Evolutionary conservation across 202 grass and related monocot genomes (phyloP).

Genomic region (Miscanthus sacchariflorus): DNA sequence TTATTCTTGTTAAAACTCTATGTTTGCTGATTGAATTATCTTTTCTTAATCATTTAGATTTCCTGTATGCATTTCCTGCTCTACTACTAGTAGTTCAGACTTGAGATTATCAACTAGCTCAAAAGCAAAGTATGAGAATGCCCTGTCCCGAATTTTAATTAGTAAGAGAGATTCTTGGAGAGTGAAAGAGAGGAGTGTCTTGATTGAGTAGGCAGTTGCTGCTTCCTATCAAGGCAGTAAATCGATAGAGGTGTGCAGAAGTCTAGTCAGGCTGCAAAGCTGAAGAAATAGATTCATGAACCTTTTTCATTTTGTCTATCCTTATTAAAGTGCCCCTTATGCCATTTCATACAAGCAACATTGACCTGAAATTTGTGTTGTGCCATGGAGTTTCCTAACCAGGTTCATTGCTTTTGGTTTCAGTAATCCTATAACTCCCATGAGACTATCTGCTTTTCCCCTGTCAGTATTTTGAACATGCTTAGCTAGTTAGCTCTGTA

Average conservation of each 20-base stretch:
- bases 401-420: background rate
- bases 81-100: background rate
- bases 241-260: background rate
- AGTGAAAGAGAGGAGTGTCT: background rate
- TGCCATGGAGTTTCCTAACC: background rate
- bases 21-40: background rate
- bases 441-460: background rate
- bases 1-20: background rate
- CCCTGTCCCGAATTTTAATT: background rate
- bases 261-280: background rate
- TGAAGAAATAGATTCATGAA: background rate
- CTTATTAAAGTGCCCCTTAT: background rate
- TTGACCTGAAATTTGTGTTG: background rate
- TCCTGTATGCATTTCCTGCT: background rate
- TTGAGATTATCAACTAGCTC: background rate
- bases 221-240: background rate
- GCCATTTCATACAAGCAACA: background rate
- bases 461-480: background rate
- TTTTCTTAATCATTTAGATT: background rate
- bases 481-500: background rate
- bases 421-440: background rate
- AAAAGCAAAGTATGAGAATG: background rate
- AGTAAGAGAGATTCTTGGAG: background rate
- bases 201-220: background rate
- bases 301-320: background rate